Percentiles rank a stretch among this genome's conserved stretches.
phyloP scores from a whole-genome alignment of 2,329 filamentous ascomycete species.

The Pseudopithomyces chartarum region DNA sequence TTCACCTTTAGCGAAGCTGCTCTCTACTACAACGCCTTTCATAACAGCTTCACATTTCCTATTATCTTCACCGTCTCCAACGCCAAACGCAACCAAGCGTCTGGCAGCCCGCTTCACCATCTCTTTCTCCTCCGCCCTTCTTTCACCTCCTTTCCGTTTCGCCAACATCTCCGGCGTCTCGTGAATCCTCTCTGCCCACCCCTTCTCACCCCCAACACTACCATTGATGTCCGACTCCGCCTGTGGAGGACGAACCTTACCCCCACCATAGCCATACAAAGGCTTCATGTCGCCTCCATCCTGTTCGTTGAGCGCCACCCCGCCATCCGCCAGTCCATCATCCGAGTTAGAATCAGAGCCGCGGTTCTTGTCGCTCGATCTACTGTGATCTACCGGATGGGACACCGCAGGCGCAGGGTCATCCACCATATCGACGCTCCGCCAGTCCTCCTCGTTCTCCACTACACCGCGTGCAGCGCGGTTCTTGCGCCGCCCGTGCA shows the following conservation, averaged over 20 bases:
- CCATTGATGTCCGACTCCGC: constrained; percentile 59
- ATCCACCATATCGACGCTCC: constrained; percentile 52
- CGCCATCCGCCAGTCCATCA: constrained; percentile 14
- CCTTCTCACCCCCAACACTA: constrained; percentile 62
- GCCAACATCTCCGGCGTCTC: constrained; percentile 59
- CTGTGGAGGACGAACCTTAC: constrained; percentile 48
- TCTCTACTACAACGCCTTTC: constrained; percentile 62
- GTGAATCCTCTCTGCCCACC: constrained; percentile 56
- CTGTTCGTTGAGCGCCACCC: constrained; percentile 11
- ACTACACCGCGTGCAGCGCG: constrained; percentile 48
- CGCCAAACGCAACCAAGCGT: constrained; percentile 62
- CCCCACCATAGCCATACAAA: constrained; percentile 35
- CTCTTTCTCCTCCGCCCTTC: constrained; percentile 57
- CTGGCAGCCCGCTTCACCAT: constrained; percentile 67
- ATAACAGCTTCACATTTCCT: constrained; percentile 64
- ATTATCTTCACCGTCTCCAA: constrained; percentile 38
- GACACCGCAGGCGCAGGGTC: constrained; percentile 15
- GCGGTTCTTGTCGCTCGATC: constrained; percentile 11
- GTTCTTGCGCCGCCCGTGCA: constrained; percentile 53
- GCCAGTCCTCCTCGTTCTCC: constrained; percentile 47
- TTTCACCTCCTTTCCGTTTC: constrained; percentile 57
- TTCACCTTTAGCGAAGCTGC: constrained; percentile 65
- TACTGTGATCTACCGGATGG: neutral
- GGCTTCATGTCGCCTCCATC: neutral
- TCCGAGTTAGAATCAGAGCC: constrained; percentile 23